These are phyloP conservation scores for Cadophora sp. DNA, from an alignment of 2,329 filamentous ascomycete genomes.

Conservation along the genomic window DNA sequence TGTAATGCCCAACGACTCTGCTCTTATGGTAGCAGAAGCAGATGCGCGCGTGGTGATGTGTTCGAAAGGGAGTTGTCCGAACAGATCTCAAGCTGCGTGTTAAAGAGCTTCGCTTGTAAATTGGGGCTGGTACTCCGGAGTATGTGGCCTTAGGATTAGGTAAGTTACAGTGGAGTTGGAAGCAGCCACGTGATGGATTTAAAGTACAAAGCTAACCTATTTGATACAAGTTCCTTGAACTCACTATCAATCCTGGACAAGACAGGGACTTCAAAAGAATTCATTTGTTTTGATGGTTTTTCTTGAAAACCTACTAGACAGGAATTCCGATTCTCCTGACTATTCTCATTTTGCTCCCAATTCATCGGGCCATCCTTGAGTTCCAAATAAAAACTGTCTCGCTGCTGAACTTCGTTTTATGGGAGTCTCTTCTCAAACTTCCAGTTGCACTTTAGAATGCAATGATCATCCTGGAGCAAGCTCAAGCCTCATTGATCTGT, in stretches of 20 bases:
- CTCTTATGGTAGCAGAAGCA: slow-evolving; percentile 37
- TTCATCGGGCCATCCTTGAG: no score
- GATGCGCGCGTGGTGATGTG: slow-evolving; percentile 40
- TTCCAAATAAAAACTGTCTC: no score
- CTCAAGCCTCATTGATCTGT: no score
- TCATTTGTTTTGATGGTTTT: neutral
- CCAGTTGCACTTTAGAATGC: no score
- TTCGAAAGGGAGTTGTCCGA: slow-evolving; percentile 39
- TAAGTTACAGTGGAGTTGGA: neutral
- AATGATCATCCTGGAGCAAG: no score
- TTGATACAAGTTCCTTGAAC: neutral
- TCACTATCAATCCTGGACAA: neutral
- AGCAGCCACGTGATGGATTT: slow-evolving; percentile 11
- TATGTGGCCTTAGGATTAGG: slow-evolving; percentile 33
- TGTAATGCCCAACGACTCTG: slow-evolving; percentile 38
- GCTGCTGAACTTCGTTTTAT: no score
- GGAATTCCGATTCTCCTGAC: no score
- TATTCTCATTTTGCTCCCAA: no score
- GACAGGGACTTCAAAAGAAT: neutral
- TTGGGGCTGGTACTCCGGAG: slow-evolving; percentile 27
- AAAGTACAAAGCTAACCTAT: neutral
- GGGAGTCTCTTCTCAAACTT: no score
- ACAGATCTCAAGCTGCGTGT: slow-evolving; percentile 37
- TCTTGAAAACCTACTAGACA: neutral
- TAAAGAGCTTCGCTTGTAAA: slow-evolving; percentile 33